A percentile compares a stretch with the other conserved stretches of the same genome.
phyloP scores from a whole-genome alignment of 2,329 filamentous ascomycete genomes.

The Aspergillus pseudotamarii region DNA sequence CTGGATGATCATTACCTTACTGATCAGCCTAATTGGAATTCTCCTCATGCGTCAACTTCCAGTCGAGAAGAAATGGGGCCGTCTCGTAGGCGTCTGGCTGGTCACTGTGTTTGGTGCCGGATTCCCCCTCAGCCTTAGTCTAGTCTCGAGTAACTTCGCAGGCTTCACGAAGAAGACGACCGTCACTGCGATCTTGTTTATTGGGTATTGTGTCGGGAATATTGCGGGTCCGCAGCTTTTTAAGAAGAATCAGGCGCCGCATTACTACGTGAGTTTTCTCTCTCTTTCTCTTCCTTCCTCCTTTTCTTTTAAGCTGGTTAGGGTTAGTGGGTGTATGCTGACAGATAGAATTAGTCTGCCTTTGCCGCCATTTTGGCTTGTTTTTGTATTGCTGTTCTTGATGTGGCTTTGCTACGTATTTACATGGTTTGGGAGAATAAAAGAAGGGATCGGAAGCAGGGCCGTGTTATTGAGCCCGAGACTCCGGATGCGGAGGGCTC shows the following conservation, averaged over 20 bases:
- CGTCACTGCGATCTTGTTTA: conserved; percentile 50
- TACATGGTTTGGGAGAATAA: conserved; percentile 12
- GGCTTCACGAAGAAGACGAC: conserved; percentile 35
- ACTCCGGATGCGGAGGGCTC: neutral
- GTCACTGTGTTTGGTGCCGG: conserved; percentile 31
- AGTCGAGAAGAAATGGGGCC: conserved; percentile 20
- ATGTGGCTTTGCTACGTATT: neutral
- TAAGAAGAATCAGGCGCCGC: conserved; percentile 8
- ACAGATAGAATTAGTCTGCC: neutral
- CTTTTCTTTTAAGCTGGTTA: neutral
- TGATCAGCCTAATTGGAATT: conserved; percentile 22
- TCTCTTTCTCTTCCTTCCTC: neutral
- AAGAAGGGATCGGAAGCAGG: conserved; percentile 8
- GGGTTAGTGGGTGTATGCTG: neutral
- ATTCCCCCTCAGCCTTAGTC: conserved; percentile 32
- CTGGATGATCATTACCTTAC: conserved; percentile 5
- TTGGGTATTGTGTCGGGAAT: conserved; percentile 38
- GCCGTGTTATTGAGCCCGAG: conserved; percentile 13
- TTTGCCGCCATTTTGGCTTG: conserved; percentile 10
- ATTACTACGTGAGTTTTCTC: conserved; percentile 8
- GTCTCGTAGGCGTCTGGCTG: conserved; percentile 31
- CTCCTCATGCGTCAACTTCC: conserved; percentile 30
- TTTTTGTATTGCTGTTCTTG: conserved; percentile 8
- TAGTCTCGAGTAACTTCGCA: conserved; percentile 33
- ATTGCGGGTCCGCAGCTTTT: conserved; percentile 28